Evolutionary conservation across 23 red algal species (phyloP), one percentile per base, ranked within the genome.

Genomic region (Pyropia yezoensis): DNA sequence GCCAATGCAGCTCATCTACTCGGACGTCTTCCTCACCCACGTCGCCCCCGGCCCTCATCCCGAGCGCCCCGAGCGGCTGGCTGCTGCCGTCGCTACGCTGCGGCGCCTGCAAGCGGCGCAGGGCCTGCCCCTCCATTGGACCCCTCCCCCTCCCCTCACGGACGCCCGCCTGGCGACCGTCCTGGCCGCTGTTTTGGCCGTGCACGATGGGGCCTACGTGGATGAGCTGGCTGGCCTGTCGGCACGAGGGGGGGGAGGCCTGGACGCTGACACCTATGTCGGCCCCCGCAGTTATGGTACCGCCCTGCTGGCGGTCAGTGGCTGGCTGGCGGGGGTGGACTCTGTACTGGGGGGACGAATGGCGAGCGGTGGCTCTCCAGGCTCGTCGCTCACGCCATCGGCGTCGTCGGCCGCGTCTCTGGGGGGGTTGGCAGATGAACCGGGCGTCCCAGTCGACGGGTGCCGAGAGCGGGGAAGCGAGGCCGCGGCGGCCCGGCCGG

Each of bases 181-280:
- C 6, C 20, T 88, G 63, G 45, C 76, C 2, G 80, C 70, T 0
- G 63, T 88, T 1, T 27, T 69, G 11, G 23, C 29, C 12, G 80
- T 91, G 18, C 94, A 98, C 60, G 58, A 63, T 13, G 27, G 25
- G 8, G 85, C 73, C n/a, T 87, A 98, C 62, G 25, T 98, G 18
- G 78, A 79, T 27, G 81, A 91, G 18, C 26, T 98, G 39, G 33
- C 74, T 30, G 12, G 27, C 17, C 54, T 84, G 30, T 75, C 77
- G 17, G 23, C 63, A 21, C 59, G 78, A 20, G 51, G 30, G 13
- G 91, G 68, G 0, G 57, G 77, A 1, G 62, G 58, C 18, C 52
- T 98, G 0, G 94, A 98, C 57, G 57, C 63, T 6, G 94, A 98
- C 62, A 98, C 94, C 11, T 98, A 91, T 50, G 59, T 98, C 15